Conservation (phyloP, 2,329 filamentous ascomycete genomes). For the Trichoderma brevicompactum region DNA sequence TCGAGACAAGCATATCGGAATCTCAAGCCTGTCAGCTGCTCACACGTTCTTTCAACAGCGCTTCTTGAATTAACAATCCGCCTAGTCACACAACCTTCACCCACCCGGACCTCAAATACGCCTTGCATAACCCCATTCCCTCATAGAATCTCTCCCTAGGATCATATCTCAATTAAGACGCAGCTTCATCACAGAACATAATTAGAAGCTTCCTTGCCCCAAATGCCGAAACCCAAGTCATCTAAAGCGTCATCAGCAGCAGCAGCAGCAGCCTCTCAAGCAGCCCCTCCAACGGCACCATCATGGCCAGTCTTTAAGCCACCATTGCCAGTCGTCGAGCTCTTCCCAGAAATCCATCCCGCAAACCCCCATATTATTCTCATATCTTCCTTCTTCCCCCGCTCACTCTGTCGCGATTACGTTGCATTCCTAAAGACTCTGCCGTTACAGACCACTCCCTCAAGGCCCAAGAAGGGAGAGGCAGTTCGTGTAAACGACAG, state of each 20-base stretch:
- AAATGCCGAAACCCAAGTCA: slow-evolving; percentile 44
- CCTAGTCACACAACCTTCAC: no score
- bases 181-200: neutral
- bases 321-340: slow-evolving; percentile 65
- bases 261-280: slow-evolving; percentile 9
- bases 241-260: slow-evolving; percentile 35
- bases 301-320: slow-evolving; percentile 76
- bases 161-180: neutral
- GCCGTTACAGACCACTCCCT: slow-evolving; percentile 76
- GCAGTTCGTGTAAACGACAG: slow-evolving; percentile 88
- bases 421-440: slow-evolving; percentile 71
- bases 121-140: no score
- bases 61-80: no score
- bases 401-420: slow-evolving; percentile 75
- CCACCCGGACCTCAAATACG: no score
- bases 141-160: no score
- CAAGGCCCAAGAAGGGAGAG: slow-evolving; percentile 76
- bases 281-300: slow-evolving; percentile 38
- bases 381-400: slow-evolving; percentile 74
- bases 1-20: neutral
- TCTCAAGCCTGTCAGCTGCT: neutral
- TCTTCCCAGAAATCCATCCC: slow-evolving; percentile 61
- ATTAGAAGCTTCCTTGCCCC: slow-evolving; percentile 1
- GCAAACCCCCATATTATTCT: slow-evolving; percentile 68
- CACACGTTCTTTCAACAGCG: no score